Percentiles rank a stretch among this genome's conserved stretches.
Evolutionary conservation across 257 asterid genomes (phyloP).

Genomic region (Paulownia fortunei): DNA sequence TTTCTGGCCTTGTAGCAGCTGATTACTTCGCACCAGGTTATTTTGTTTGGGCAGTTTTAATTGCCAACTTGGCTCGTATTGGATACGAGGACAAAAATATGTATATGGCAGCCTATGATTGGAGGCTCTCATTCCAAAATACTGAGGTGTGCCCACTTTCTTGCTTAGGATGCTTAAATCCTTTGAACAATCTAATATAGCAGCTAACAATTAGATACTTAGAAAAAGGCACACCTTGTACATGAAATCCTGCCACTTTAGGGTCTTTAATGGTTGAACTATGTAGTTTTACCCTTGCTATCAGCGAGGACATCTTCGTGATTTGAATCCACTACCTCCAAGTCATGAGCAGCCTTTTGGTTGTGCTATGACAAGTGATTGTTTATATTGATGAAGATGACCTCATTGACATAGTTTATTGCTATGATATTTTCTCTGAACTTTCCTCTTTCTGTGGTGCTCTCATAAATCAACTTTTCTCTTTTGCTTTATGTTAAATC

Average conservation of each 20-base stretch:
- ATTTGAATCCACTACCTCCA: neutral
- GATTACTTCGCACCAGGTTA: conserved; percentile 90
- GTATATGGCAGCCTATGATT: conserved; percentile 92
- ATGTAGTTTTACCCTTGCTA: neutral
- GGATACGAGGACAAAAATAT: conserved; percentile 90
- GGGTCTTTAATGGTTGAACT: neutral
- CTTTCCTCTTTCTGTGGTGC: conserved; percentile 11
- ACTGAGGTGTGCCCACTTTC: conserved; percentile 69
- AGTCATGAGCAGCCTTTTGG: neutral
- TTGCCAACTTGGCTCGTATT: conserved; percentile 83
- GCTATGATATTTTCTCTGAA: conserved; percentile 6
- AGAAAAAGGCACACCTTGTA: neutral
- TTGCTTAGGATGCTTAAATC: conserved; percentile 18
- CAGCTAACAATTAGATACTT: neutral
- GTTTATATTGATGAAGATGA: neutral
- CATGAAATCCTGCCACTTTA: conserved; percentile 23
- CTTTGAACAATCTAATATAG: conserved; percentile 9
- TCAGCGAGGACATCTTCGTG: neutral
- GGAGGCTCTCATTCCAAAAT: conserved; percentile 86
- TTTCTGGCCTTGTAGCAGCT: conserved; percentile 87
- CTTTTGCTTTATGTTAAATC: conserved; percentile 24
- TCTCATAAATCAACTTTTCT: conserved; percentile 10
- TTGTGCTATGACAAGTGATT: conserved; percentile 2
- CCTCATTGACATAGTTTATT: neutral
- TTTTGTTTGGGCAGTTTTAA: conserved; percentile 88